These are phyloP conservation scores for Globisporangium sylvaticum DNA, from an alignment of 352 stramenopile species.

Conservation along the genomic window DNA sequence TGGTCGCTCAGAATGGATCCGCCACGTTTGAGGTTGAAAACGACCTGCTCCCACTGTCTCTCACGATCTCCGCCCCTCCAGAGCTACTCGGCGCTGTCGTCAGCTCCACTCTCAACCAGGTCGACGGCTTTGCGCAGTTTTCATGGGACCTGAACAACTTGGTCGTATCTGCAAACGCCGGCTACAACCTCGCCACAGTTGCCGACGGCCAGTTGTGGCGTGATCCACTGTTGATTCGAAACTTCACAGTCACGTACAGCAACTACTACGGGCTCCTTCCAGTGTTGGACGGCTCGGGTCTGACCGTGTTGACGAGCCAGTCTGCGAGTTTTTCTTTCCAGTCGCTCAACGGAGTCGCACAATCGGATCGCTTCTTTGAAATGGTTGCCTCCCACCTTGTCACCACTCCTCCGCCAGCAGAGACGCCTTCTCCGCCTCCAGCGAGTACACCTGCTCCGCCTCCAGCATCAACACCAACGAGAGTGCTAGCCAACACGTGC, in stretches of 20 bases:
- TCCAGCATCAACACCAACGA: not conserved
- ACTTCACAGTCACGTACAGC: not conserved
- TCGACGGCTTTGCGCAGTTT: constrained; percentile 1
- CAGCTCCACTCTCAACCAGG: not conserved
- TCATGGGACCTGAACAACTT: not conserved
- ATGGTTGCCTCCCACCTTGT: not conserved
- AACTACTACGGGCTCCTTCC: constrained; percentile 6
- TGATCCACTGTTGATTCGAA: not conserved
- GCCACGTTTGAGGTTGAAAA: not conserved
- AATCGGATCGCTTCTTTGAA: constrained; percentile 2
- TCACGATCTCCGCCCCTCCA: not conserved
- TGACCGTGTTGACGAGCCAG: not conserved
- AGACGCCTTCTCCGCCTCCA: not conserved
- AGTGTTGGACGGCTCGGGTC: not conserved
- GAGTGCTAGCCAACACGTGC: constrained; percentile 7
- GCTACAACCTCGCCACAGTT: not conserved
- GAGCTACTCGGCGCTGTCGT: not conserved
- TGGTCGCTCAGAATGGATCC: not conserved
- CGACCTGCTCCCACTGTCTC: not conserved
- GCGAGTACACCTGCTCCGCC: not conserved
- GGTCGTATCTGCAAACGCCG: not conserved
- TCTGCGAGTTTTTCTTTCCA: constrained; percentile 10
- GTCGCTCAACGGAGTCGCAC: constrained; percentile 7
- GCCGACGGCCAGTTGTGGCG: not conserved
- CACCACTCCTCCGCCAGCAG: not conserved